Percentiles rank a stretch among this genome's conserved stretches.
Conservation (phyloP, 108 stramenopile genomes). For the Craspedostauros australis region DNA sequence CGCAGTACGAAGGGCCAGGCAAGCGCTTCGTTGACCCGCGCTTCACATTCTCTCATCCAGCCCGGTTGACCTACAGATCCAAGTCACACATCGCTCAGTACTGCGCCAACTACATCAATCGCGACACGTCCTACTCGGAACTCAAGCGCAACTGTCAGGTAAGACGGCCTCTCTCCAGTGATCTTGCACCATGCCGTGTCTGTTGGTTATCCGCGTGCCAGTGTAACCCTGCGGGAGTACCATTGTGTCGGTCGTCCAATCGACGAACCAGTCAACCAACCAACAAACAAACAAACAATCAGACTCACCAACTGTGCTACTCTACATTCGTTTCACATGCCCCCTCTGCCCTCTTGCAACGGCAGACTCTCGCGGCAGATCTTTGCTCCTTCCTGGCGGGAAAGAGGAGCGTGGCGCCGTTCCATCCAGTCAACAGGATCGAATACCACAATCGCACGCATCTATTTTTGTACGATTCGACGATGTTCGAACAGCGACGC, state of each 20-base stretch:
- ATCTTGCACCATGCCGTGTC: too few species aligned
- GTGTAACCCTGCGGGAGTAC: too few species aligned
- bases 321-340: conserved; percentile 8
- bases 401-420: conserved; percentile 52
- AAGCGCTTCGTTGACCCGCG: conserved; percentile 48
- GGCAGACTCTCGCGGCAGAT: conserved; percentile 72
- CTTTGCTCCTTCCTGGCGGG: conserved; percentile 56
- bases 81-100: conserved; percentile 49
- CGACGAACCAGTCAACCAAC: too few species aligned
- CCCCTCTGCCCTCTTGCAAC: too few species aligned
- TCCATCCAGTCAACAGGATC: conserved; percentile 48
- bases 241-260: too few species aligned
- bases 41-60: conserved; percentile 44
- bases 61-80: conserved; percentile 44
- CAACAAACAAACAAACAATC: too few species aligned
- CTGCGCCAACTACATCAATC: conserved; percentile 54
- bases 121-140: conserved; percentile 50
- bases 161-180: too few species aligned
- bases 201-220: too few species aligned
- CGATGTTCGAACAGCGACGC: conserved; percentile 20
- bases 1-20: conserved; percentile 26
- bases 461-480: conserved; percentile 56
- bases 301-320: too few species aligned
- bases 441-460: conserved; percentile 50
- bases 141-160: conserved; percentile 53